Evolutionary conservation across 805 yeast species (phyloP), one percentile per base, ranked within the genome.

Genomic region (Lachancea lanzarotensis): DNA sequence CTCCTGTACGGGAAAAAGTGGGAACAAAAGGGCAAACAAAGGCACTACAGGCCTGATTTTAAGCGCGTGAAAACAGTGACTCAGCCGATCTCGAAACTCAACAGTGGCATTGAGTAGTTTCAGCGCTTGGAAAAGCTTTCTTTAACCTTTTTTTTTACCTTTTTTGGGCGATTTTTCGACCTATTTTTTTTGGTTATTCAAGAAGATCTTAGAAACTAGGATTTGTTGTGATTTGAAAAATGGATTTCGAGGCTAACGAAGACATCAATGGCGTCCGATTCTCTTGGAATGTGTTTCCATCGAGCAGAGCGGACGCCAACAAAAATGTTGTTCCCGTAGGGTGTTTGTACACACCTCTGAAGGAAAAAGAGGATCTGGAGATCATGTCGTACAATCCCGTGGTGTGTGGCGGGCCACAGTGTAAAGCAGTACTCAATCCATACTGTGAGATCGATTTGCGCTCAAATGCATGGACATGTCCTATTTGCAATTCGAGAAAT

Each of bases 321-420:
- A 84, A 93, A 54, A 84, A 89, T 59, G 95, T 91, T 16, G 90
- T 93, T 27, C 98, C 99, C 11, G 82, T 93, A 31, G 95, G 97
- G 35, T 83, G 96, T 45, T 70, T 93, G 50, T 93, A 89, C 72
- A 90, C 97, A n/a, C 99, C 99, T 8, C 75, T 93, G 55, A 80
- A 87, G 57, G 79, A 78, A 46, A 78, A 85, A 53, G 84, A 82
- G 48, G 89, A 82, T 51, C 71, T 88, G 50, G 82, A 87, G 15
- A 68, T 85, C 43, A 88, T 91, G 45, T 78, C 78, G 56, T 88
- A 89, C 66, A 96, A 90, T 63, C 97, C 97, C 11, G 80, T 81
- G 42, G 68, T 78, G 35, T 90, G 97, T 69, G 75, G 89, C 44
- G 68, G 73, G 46, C 76, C 81, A 20, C 79, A 79, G 47, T 93